Conservation (phyloP, 2,329 filamentous ascomycete genomes). For the Diaporthe ilicicola region DNA sequence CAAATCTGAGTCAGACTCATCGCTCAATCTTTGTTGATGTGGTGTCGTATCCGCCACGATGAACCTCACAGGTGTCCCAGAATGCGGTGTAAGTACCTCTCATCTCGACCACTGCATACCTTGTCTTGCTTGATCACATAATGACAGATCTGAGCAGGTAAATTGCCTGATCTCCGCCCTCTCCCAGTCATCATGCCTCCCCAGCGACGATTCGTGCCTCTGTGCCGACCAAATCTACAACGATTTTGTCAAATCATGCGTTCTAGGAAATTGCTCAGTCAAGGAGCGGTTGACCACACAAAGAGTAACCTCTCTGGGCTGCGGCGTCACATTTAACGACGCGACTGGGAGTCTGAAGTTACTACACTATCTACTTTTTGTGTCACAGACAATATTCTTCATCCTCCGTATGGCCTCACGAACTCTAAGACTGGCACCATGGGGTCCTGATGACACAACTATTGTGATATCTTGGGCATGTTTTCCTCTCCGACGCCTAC, state of each 20-base stretch:
- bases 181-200: constrained; percentile 10
- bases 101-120: neutral
- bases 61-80: constrained; percentile 9
- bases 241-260: neutral
- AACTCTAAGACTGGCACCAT: neutral
- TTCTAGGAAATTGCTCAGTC: constrained; percentile 14
- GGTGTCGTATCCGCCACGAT: neutral
- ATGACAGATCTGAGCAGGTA: constrained; percentile 4
- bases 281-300: constrained; percentile 5
- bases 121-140: neutral
- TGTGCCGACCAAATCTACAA: constrained; percentile 18
- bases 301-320: neutral
- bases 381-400: neutral
- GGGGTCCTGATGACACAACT: constrained; percentile 20
- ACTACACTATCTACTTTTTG: neutral
- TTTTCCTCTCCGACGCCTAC: neutral
- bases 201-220: constrained; percentile 13
- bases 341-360: neutral
- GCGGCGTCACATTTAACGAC: neutral
- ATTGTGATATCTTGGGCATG: constrained; percentile 14
- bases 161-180: constrained; percentile 1
- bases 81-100: constrained; percentile 18
- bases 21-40: neutral
- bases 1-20: neutral
- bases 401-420: constrained; percentile 1